phyloP scores from a whole-genome alignment of 2,329 filamentous ascomycete species.

The Colletotrichum liriopes region DNA sequence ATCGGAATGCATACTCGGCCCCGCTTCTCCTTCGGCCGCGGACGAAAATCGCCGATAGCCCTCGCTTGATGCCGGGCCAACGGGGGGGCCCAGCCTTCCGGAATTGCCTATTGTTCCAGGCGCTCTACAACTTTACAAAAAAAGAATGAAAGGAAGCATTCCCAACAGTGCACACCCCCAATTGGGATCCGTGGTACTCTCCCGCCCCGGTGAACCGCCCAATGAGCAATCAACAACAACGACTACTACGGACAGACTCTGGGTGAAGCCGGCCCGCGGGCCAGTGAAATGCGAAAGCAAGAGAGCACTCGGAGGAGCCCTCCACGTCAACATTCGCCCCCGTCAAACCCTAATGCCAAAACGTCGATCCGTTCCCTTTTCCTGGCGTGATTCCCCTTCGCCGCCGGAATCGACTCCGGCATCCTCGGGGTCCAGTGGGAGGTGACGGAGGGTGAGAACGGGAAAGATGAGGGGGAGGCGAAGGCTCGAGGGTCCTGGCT shows the following conservation, averaged over 20 bases:
- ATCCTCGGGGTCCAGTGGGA: slow-evolving; percentile 13
- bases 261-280: background rate
- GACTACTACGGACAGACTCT: background rate
- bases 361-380: background rate
- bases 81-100: background rate
- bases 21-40: slow-evolving; percentile 25
- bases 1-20: slow-evolving; percentile 12
- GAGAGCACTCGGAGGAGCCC: background rate
- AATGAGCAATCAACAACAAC: background rate
- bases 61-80: slow-evolving; percentile 15
- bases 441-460: background rate
- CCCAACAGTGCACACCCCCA: background rate
- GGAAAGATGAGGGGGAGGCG: background rate
- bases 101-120: background rate
- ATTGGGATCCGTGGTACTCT: background rate
- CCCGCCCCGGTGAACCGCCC: too few species aligned
- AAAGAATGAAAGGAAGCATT: background rate
- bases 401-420: slow-evolving; percentile 25
- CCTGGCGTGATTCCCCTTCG: background rate
- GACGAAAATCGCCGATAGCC: slow-evolving; percentile 23
- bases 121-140: background rate
- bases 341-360: slow-evolving; percentile 4
- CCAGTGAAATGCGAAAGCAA: background rate
- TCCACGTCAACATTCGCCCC: background rate
- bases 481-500: slow-evolving; percentile 16